Conservation (phyloP, 495 filamentous ascomycete genomes). For the Annulohypoxylon maeteangense region DNA sequence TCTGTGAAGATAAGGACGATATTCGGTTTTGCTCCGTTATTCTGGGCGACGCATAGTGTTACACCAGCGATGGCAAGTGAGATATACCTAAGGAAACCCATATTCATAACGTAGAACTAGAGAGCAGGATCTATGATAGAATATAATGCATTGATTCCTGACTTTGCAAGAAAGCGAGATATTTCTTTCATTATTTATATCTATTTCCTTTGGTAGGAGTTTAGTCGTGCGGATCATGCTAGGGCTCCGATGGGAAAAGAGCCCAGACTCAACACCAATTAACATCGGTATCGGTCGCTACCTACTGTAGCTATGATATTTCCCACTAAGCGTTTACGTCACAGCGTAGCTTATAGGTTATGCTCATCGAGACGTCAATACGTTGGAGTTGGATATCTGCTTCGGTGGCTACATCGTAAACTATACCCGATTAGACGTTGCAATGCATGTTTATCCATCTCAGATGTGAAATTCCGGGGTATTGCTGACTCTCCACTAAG, state of each 20-base stretch:
- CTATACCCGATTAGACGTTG: too few species aligned
- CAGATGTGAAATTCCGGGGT: too few species aligned
- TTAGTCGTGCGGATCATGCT: background rate
- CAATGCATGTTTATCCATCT: too few species aligned
- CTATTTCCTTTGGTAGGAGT: background rate
- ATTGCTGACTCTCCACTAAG: too few species aligned
- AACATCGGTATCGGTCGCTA: background rate
- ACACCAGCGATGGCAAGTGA: background rate
- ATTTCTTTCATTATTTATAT: background rate
- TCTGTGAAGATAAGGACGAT: constrained; percentile 66
- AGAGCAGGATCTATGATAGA: background rate
- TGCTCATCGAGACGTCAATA: background rate
- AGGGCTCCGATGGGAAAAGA: background rate
- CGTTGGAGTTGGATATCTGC: too few species aligned
- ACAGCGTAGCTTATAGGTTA: background rate
- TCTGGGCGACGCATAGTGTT: background rate
- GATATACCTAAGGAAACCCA: background rate
- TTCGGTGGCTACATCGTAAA: too few species aligned
- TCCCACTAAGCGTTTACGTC: constrained; percentile 8
- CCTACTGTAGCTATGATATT: background rate
- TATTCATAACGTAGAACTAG: background rate
- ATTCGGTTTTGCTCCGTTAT: constrained; percentile 47
- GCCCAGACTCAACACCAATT: background rate
- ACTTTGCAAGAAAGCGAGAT: background rate
- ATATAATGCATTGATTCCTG: background rate